Percentiles rank a stretch among this genome's conserved stretches.
These are phyloP conservation scores for Phytophthora ramorum DNA, from an alignment of 352 stramenopile species.

Conservation along the genomic window DNA sequence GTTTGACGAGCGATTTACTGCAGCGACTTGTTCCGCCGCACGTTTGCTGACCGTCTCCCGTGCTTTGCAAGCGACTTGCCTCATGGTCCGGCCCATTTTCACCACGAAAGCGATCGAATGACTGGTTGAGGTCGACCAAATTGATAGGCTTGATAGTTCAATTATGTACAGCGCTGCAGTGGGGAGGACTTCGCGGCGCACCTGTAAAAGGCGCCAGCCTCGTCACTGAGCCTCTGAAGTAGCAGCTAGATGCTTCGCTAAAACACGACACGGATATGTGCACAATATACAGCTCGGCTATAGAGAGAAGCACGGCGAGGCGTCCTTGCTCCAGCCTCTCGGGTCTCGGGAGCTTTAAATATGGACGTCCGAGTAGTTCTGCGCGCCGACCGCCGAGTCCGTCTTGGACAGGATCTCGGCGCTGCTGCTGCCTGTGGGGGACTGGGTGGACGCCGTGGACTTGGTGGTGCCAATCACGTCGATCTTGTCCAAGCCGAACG, in stretches of 20 bases:
- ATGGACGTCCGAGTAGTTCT: conserved; percentile 62
- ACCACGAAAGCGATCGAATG: neutral
- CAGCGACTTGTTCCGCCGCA: neutral
- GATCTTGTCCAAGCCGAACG: conserved; percentile 49
- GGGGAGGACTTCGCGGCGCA: conserved; percentile 50
- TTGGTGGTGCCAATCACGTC: conserved; percentile 35
- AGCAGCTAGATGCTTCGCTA: conserved; percentile 24
- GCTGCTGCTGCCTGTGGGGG: conserved; percentile 28
- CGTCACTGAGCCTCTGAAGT: conserved; percentile 24
- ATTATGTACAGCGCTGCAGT: conserved; percentile 44
- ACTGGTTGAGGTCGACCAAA: conserved; percentile 21
- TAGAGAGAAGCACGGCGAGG: conserved; percentile 5
- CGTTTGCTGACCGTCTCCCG: neutral
- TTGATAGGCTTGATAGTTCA: conserved; percentile 31
- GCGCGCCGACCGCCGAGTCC: conserved; percentile 21
- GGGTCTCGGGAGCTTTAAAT: conserved; percentile 37
- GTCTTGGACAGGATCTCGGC: conserved; percentile 27
- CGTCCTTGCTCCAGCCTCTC: conserved; percentile 1
- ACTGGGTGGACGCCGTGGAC: conserved; percentile 39
- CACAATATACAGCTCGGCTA: conserved; percentile 36
- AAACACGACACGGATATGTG: conserved; percentile 31
- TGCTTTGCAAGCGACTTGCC: neutral
- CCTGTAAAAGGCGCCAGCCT: conserved; percentile 23
- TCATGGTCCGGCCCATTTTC: neutral
- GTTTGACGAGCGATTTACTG: neutral